Evolutionary conservation across 805 yeast genomes (phyloP).

Genomic region (Zygosaccharomyces bailii): DNA sequence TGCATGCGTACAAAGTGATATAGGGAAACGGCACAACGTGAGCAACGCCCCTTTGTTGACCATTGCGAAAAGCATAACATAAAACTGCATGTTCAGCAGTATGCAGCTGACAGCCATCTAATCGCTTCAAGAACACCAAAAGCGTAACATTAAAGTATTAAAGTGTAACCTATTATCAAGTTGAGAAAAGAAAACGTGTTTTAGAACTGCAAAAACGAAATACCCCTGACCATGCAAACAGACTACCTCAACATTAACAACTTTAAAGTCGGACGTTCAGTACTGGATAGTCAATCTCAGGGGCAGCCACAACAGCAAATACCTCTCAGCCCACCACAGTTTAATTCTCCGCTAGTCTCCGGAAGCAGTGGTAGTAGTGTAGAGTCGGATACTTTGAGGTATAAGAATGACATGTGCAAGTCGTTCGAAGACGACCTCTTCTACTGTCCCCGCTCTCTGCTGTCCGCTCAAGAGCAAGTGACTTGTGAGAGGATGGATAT

Average conservation of each 20-base stretch:
- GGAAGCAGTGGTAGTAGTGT: constrained; percentile 18
- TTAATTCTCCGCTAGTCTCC: constrained; percentile 15
- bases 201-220: constrained; percentile 6
- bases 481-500: constrained; percentile 30
- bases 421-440: constrained; percentile 35
- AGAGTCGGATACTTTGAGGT: constrained; percentile 22
- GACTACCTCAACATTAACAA: constrained; percentile 9
- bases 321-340: constrained; percentile 17
- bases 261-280: constrained; percentile 5
- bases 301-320: constrained; percentile 12
- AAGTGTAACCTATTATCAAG: background rate
- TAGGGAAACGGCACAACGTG: background rate
- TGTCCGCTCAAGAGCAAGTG: constrained; percentile 29
- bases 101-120: background rate
- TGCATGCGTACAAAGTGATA: background rate
- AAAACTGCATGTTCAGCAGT: constrained; percentile 2
- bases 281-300: constrained; percentile 9
- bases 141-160: too few relatives aligned
- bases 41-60: constrained; percentile 9
- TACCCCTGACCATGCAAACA: constrained; percentile 12
- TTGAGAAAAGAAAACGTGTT: background rate
- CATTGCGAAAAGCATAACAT: constrained; percentile 9
- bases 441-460: constrained; percentile 32
- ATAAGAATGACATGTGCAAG: constrained; percentile 29
- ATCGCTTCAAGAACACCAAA: too few relatives aligned